Evolutionary conservation across 2,329 filamentous ascomycete species (phyloP).

Genomic region (Ophiocordyceps camponoti-floridani): DNA sequence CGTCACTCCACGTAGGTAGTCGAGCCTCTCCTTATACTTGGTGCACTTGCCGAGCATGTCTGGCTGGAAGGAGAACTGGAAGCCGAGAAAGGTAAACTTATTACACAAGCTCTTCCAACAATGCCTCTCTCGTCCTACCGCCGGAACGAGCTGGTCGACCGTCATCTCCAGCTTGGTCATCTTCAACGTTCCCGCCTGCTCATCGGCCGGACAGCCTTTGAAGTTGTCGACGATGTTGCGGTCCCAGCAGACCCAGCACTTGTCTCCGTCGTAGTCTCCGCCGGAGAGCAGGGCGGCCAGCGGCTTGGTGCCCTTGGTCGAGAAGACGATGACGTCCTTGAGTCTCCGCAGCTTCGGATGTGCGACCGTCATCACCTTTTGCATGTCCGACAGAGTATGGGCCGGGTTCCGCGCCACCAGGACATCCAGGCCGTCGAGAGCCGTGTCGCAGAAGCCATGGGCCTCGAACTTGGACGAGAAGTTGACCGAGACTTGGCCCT

Average conservation of each 20-base stretch:
- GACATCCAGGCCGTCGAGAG: constrained; percentile 39
- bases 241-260: constrained; percentile 66
- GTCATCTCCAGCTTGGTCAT: constrained; percentile 29
- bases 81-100: constrained; percentile 31
- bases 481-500: constrained; percentile 48
- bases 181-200: constrained; percentile 14
- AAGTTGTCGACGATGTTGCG: constrained; percentile 47
- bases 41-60: constrained; percentile 47
- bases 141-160: constrained; percentile 22
- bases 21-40: constrained; percentile 41
- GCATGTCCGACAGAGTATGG: constrained; percentile 53
- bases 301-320: constrained; percentile 39
- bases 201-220: too few species aligned
- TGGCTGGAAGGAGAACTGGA: constrained; percentile 38
- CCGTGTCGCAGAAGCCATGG: constrained; percentile 31
- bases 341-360: constrained; percentile 44
- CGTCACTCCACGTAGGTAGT: constrained; percentile 39
- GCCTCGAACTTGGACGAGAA: constrained; percentile 49
- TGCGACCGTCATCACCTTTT: constrained; percentile 43
- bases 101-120: constrained; percentile 13
- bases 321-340: constrained; percentile 67
- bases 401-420: constrained; percentile 54
- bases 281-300: constrained; percentile 57
- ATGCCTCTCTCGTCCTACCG: constrained; percentile 4
- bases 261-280: constrained; percentile 68